Evolutionary conservation across 2,329 filamentous ascomycete species (phyloP).

Genomic region (Diplodia seriata): DNA sequence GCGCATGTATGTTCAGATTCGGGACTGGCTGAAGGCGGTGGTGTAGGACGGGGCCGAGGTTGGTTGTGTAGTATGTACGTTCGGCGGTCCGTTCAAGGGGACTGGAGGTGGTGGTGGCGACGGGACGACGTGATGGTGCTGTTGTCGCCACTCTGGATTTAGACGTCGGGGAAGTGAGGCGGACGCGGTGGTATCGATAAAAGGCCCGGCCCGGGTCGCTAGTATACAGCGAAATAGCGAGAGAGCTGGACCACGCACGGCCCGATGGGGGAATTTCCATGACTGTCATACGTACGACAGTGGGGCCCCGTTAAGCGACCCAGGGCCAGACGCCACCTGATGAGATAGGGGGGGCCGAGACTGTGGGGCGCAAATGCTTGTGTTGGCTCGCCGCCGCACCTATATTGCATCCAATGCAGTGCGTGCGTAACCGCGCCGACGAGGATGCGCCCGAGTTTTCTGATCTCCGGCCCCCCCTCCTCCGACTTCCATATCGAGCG

Average conservation of each 20-base stretch:
- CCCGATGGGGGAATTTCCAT: background rate
- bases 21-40: slow-evolving; percentile 15
- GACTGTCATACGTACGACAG: background rate
- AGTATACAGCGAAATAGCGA: background rate
- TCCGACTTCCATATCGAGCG: background rate
- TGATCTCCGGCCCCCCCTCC: background rate
- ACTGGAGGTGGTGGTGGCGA: too few relatives aligned
- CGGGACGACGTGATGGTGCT: too few relatives aligned
- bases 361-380: background rate
- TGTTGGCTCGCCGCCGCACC: background rate
- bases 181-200: too few relatives aligned
- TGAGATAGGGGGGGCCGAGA: background rate
- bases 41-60: too few relatives aligned
- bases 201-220: too few relatives aligned
- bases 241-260: background rate
- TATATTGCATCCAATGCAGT: background rate
- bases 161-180: too few relatives aligned
- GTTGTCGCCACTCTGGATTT: too few relatives aligned
- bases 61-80: too few relatives aligned
- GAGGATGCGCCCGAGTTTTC: background rate
- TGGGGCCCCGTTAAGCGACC: background rate
- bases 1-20: background rate
- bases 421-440: background rate
- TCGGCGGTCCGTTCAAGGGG: too few relatives aligned
- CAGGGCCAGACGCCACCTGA: background rate